A percentile compares a stretch with the other conserved stretches of the same genome.
Conservation (phyloP, 2,329 filamentous ascomycete species). For the Colletotrichum scovillei region DNA sequence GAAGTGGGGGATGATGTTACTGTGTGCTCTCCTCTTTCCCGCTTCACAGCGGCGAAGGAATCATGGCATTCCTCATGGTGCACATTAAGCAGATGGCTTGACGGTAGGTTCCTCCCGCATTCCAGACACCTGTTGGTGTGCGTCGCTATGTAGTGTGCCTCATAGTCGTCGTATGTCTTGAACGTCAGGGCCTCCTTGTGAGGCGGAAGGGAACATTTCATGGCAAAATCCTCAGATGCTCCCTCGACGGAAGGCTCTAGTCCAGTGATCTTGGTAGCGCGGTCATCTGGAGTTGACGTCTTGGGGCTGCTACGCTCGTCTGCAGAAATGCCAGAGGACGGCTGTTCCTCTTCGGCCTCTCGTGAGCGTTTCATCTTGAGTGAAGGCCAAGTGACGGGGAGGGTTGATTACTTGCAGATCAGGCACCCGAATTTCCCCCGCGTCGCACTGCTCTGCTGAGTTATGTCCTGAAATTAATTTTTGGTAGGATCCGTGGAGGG, state of each 20-base stretch:
- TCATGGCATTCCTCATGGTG: conserved; percentile 96
- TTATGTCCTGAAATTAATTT: conserved; percentile 6
- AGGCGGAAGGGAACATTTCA: conserved; percentile 85
- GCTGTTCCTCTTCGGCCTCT: conserved; percentile 64
- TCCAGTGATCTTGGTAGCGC: conserved; percentile 67
- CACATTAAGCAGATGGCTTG: conserved; percentile 79
- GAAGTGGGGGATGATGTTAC: conserved; percentile 52
- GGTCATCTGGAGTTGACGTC: conserved; percentile 38
- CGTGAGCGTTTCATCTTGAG: conserved; percentile 71
- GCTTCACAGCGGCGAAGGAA: conserved; percentile 76
- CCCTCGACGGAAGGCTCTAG: conserved; percentile 59
- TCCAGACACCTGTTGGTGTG: conserved; percentile 89
- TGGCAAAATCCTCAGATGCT: conserved; percentile 56
- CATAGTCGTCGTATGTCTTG: conserved; percentile 81
- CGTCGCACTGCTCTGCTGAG: conserved; percentile 7
- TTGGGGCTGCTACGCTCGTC: conserved; percentile 24
- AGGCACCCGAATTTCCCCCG: conserved; percentile 12
- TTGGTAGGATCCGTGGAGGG: conserved; percentile 2
- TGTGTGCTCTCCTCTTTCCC: conserved; percentile 87
- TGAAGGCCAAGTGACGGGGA: conserved; percentile 23
- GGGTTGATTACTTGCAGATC: conserved; percentile 33
- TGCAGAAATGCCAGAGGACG: conserved; percentile 44
- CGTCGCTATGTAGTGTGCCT: conserved; percentile 83
- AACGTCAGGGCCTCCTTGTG: conserved; percentile 80
- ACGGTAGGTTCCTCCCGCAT: conserved; percentile 90